phyloP scores from a whole-genome alignment of 805 yeast genomes.

The Ogataea trehaloabstinens region DNA sequence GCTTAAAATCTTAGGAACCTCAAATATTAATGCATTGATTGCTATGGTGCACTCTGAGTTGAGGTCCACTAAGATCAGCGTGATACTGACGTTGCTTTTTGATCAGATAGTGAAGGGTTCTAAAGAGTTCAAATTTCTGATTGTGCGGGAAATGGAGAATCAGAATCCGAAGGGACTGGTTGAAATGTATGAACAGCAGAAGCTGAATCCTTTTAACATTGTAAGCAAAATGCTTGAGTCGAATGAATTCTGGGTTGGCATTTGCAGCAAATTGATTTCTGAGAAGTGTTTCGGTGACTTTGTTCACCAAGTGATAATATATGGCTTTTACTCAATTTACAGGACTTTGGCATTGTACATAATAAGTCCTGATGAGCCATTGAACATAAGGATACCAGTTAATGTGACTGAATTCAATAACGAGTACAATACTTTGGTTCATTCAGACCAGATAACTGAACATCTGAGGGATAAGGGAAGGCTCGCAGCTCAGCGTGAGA shows the following conservation, averaged over 20 bases:
- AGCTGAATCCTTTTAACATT: constrained; percentile 14
- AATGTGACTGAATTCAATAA: constrained; percentile 8
- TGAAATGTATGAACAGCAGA: constrained; percentile 6
- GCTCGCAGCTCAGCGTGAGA: constrained; percentile 11
- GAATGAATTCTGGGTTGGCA: constrained; percentile 21
- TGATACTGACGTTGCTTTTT: constrained; percentile 17
- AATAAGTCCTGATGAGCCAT: constrained; percentile 2
- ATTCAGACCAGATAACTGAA: constrained; percentile 1
- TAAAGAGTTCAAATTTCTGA: constrained; percentile 19
- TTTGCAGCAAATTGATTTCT: constrained; percentile 10
- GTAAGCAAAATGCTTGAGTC: constrained; percentile 10
- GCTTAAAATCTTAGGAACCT: constrained; percentile 3
- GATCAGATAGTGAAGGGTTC: constrained; percentile 14
- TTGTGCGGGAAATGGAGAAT: constrained; percentile 23
- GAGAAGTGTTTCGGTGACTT: constrained; percentile 12
- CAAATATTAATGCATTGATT: constrained; percentile 6
- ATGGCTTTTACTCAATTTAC: constrained; percentile 24
- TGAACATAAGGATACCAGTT: constrained; percentile 1
- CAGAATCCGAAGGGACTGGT: constrained; percentile 15
- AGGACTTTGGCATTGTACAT: constrained; percentile 17
- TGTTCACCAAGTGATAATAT: constrained; percentile 19
- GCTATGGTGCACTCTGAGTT: constrained; percentile 11
- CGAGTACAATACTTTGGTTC: constrained; percentile 11
- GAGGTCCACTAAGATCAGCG: constrained; percentile 11
- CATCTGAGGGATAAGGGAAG: constrained; percentile 5